A percentile compares a stretch with the other conserved stretches of the same genome.
Conservation (phyloP, 805 yeast species). For the Candida glaebosa region DNA sequence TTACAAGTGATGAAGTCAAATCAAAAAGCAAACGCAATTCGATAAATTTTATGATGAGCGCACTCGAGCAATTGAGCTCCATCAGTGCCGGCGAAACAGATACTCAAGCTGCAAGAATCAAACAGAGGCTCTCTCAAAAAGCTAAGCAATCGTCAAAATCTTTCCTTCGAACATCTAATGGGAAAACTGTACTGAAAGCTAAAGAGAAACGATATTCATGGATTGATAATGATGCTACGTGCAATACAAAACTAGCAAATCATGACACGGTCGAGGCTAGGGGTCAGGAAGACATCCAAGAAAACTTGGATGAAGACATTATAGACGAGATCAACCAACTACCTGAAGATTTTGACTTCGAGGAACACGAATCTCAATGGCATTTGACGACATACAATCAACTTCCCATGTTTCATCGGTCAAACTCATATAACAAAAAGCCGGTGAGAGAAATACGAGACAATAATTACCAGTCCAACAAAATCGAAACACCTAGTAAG, state of each 20-base stretch:
- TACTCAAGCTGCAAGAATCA: constrained; percentile 2
- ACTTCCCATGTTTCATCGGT: constrained; percentile 20
- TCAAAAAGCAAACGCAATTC: constrained; percentile 14
- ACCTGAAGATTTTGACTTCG: constrained; percentile 39
- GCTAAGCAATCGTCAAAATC: background rate
- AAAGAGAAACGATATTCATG: constrained; percentile 24
- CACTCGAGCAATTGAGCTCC: constrained; percentile 10
- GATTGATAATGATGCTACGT: constrained; percentile 25
- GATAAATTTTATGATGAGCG: constrained; percentile 23
- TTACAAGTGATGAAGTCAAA: constrained; percentile 2
- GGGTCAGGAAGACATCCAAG: constrained; percentile 7
- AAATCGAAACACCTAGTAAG: constrained; percentile 33
- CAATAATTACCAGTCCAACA: constrained; percentile 22
- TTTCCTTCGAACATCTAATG: background rate
- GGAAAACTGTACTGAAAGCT: background rate
- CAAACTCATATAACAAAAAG: constrained; percentile 38
- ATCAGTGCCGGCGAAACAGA: background rate
- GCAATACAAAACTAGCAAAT: constrained; percentile 10
- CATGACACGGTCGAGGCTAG: background rate
- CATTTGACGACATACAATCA: background rate
- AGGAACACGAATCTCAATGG: constrained; percentile 19
- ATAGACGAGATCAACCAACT: constrained; percentile 34
- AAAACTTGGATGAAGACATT: constrained; percentile 24
- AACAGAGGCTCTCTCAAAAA: constrained; percentile 1
- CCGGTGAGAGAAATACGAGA: constrained; percentile 28